Conservation (phyloP, 805 yeast genomes). For the Lachancea thermotolerans region DNA sequence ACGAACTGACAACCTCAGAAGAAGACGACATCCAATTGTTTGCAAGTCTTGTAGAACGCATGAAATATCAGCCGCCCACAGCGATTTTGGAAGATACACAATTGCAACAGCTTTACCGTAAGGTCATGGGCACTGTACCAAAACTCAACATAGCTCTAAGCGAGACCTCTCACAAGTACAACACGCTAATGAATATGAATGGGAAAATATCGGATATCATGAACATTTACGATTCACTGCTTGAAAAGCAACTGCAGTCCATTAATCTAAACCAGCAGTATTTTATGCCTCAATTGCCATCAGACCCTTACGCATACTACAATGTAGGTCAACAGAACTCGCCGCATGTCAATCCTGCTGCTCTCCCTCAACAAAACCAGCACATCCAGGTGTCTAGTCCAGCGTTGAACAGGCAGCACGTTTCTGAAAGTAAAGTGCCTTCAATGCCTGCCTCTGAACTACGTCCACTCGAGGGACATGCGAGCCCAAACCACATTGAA, state of each 20-base stretch:
- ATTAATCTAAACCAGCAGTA: conserved; percentile 32
- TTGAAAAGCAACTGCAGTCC: conserved; percentile 49
- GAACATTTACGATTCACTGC: conserved; percentile 65
- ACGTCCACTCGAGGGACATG: too few species aligned
- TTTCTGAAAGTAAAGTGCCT: too few species aligned
- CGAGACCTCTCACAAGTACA: conserved; percentile 55
- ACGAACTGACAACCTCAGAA: conserved; percentile 49
- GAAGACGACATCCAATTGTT: conserved; percentile 65
- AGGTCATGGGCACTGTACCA: conserved; percentile 58
- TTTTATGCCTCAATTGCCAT: conserved; percentile 21
- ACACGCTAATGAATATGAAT: conserved; percentile 62
- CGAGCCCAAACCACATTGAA: conserved; percentile 4
- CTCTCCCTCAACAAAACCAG: not conserved
- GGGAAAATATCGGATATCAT: conserved; percentile 70
- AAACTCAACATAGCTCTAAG: conserved; percentile 56
- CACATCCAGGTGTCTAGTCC: conserved; percentile 2
- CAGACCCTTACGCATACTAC: conserved; percentile 21
- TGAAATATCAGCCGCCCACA: conserved; percentile 41
- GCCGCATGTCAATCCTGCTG: conserved; percentile 5
- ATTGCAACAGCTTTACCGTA: conserved; percentile 41
- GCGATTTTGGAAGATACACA: conserved; percentile 32
- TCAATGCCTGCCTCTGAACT: too few species aligned
- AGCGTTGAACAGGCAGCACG: too few species aligned
- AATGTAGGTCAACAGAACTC: conserved; percentile 12
- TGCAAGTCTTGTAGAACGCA: conserved; percentile 54